Base-by-base conservation (phyloP, 441 rosid genomes). In the Adansonia gregorii region DNA sequence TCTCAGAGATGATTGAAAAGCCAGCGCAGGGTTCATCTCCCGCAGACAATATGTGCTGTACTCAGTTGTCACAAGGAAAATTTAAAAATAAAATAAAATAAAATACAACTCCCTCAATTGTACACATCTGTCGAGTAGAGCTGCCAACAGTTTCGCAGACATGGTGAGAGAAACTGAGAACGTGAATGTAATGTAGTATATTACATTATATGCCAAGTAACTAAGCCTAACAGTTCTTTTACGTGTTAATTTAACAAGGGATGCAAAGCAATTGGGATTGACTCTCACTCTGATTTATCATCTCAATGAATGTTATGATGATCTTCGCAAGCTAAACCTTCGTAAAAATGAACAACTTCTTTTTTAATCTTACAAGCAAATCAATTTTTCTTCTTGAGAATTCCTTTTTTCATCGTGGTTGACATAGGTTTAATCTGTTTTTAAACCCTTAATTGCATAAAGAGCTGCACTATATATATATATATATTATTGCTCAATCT, bases 21-120 rank as follows among this genome's bases (percentile, higher is more conserved):
- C 70, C 86, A 78, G 85, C 86, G 64, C 51, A 77, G 63, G 80
- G 75, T 83, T 80, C 87, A 87, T 85, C 85, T 85, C 81, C 85
- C 82, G 67, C 75, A 43, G 86, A 77, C 83, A 69, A 12, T 46
- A 39, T 41, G 73, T 68, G 69, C 60, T 76, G 77, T 65, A 65
- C 35, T 10, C 45, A 56, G 81, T 63, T 41, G 77, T 73, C 31
- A 64, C 41, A 22, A 60, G 35, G 68, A 5, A 68, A 76, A 51
- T 35, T 35, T 35, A 35, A 35, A 35, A 35, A 35, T 35, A 35
- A 35, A 35, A 31, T 31, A 31, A 11, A 24, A 24, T 61, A 61
- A 4, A 24, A 10, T 5, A 63, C 24, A 12, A 14, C 6, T 14
- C 66, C 6, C 78, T 78, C 74, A 76, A 31, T 71, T 48, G 83